A percentile compares a stretch with the other conserved stretches of the same genome.
Evolutionary conservation across 257 asterid species (phyloP).

Genomic region (Verbascum thapsus): DNA sequence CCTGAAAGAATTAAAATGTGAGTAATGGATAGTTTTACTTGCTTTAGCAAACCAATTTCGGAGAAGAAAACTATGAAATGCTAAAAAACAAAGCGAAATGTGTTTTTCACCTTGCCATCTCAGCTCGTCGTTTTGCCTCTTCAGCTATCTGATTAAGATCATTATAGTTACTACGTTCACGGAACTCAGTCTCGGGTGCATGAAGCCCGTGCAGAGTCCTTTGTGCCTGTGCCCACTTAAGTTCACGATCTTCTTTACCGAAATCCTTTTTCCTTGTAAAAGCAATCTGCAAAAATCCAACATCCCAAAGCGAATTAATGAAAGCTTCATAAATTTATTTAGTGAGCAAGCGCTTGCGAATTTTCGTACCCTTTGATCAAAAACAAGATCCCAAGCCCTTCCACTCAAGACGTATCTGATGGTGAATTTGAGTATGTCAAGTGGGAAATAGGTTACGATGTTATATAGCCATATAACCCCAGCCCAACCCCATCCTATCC

Average conservation of each 20-base stretch:
- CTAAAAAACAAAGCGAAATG: not conserved
- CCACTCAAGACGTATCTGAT: conserved; percentile 59
- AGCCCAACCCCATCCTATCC: conserved; percentile 62
- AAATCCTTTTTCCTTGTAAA: conserved; percentile 65
- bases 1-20: not conserved
- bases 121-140: conserved; percentile 70
- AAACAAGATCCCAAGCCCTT: conserved; percentile 63
- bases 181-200: conserved; percentile 45
- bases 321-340: not conserved
- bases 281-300: conserved; percentile 49
- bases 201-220: conserved; percentile 73
- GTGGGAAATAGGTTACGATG: conserved; percentile 51
- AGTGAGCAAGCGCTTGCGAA: not conserved
- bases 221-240: conserved; percentile 67
- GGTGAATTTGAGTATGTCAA: conserved; percentile 54
- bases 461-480: conserved; percentile 55
- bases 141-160: conserved; percentile 72
- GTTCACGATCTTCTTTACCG: conserved; percentile 72
- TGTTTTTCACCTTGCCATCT: conserved; percentile 59
- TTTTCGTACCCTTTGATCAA: conserved; percentile 56
- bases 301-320: not conserved
- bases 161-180: conserved; percentile 38
- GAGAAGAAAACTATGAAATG: not conserved
- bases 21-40: not conserved
- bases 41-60: not conserved